Percentiles rank a stretch among this genome's conserved stretches.
These are phyloP conservation scores for Chlorella sp. DNA, from an alignment of 139 green algal species.

Conservation along the genomic window DNA sequence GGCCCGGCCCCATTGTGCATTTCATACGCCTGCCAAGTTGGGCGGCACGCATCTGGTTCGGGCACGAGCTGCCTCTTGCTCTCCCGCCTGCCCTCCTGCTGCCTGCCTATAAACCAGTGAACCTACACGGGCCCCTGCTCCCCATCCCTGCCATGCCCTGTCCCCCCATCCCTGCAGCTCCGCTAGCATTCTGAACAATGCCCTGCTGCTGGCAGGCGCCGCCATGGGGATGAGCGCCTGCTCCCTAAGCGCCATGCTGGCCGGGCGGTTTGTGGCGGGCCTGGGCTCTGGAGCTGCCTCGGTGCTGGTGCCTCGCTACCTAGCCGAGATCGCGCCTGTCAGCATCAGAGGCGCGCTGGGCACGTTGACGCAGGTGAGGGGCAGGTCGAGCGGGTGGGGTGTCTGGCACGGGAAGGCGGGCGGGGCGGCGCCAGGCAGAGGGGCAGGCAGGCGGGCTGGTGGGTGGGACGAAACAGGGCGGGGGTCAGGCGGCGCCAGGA, in stretches of 20 bases:
- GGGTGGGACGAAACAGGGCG: no score
- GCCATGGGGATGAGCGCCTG: constrained; percentile 29
- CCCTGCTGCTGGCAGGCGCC: constrained; percentile 48
- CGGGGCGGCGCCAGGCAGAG: no score
- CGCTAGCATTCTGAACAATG: constrained; percentile 48
- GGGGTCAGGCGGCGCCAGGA: no score
- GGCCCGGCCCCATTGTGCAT: no score
- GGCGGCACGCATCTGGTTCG: not conserved
- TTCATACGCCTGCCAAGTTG: no score
- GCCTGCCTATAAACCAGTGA: no score
- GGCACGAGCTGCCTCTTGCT: not conserved
- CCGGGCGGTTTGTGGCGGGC: constrained; percentile 58
- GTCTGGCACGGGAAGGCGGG: no score
- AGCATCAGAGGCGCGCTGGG: constrained; percentile 64
- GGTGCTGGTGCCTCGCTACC: constrained; percentile 71
- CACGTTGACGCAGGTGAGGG: constrained; percentile 62
- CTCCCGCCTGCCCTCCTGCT: no score
- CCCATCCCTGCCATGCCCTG: not conserved
- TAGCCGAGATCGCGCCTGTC: constrained; percentile 69
- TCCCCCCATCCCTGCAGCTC: not conserved
- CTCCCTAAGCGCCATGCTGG: constrained; percentile 34
- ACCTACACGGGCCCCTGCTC: no score
- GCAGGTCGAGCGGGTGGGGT: not conserved
- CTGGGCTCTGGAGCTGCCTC: constrained; percentile 62
- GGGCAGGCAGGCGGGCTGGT: no score